Evolutionary conservation across 345 rosid species (phyloP).

Genomic region (Hibiscus trionum): DNA sequence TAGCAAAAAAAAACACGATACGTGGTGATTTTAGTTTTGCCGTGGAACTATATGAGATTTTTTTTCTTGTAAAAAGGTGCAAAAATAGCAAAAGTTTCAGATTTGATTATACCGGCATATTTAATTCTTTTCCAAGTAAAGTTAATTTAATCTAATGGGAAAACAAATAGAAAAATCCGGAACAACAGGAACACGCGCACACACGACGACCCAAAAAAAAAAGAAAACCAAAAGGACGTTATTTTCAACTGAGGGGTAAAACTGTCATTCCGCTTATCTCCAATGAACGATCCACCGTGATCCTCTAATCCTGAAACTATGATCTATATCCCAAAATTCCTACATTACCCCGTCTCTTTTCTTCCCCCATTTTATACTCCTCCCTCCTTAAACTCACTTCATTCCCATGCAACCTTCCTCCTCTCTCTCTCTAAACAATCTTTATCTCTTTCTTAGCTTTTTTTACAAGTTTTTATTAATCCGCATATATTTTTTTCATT

Average conservation of each 20-base stretch:
- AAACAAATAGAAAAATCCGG: slow-evolving; percentile 1
- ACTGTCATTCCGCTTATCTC: background rate
- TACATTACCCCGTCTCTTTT: background rate
- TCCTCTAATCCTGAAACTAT: background rate
- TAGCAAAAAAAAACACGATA: too few relatives aligned
- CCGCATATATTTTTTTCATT: background rate
- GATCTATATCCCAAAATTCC: background rate
- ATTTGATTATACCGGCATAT: background rate
- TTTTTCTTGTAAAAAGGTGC: background rate
- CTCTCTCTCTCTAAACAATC: background rate
- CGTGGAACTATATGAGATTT: background rate
- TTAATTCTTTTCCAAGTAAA: too few relatives aligned
- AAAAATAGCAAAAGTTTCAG: background rate
- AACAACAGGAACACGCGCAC: background rate
- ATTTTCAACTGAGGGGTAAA: slow-evolving; percentile 8
- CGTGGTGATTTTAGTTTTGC: too few relatives aligned
- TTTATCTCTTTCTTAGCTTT: background rate
- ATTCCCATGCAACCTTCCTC: slow-evolving; percentile 18
- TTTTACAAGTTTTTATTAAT: background rate
- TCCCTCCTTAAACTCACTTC: background rate
- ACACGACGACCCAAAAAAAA: background rate
- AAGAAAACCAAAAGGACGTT: slow-evolving; percentile 1
- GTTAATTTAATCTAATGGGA: background rate
- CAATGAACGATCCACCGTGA: slow-evolving; percentile 18
- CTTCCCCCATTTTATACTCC: background rate